Conservation (phyloP, 768 basidiomycete species). For the Boletus rubropictus region DNA sequence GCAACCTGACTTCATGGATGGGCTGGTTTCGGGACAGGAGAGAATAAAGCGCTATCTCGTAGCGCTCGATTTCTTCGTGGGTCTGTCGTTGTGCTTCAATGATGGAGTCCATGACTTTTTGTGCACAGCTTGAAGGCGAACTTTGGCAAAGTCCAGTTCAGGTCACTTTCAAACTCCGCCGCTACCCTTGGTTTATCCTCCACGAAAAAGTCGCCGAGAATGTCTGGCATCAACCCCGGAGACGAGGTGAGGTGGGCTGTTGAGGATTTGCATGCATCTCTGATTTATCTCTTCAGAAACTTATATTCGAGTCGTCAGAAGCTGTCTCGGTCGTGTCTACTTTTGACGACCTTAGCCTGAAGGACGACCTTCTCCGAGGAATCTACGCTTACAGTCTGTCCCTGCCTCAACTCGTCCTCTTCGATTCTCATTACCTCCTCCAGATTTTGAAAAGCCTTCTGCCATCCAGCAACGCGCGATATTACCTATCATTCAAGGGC, state of each 20-base stretch:
- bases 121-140: background rate
- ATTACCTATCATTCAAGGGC: constrained; percentile 88
- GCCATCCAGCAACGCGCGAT: constrained; percentile 99
- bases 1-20: constrained; percentile 58
- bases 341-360: constrained; percentile 85
- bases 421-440: constrained; percentile 1
- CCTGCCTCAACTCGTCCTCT: background rate
- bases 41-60: constrained; percentile 80
- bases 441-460: constrained; percentile 96
- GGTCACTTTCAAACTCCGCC: constrained; percentile 52
- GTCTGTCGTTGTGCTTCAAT: constrained; percentile 92
- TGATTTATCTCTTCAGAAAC: constrained; percentile 50
- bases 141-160: constrained; percentile 1
- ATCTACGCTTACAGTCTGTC: constrained; percentile 94
- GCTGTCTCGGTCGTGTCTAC: constrained; percentile 84
- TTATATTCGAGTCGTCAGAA: constrained; percentile 93
- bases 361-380: constrained; percentile 92
- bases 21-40: constrained; percentile 65
- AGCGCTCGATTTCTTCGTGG: constrained; percentile 93
- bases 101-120: constrained; percentile 76
- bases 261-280: background rate
- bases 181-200: constrained; percentile 9
- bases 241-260: constrained; percentile 61
- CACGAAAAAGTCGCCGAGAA: constrained; percentile 41
- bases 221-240: constrained; percentile 78